Conservation (phyloP, 2,329 filamentous ascomycete species). For the Apiospora aurea region DNA sequence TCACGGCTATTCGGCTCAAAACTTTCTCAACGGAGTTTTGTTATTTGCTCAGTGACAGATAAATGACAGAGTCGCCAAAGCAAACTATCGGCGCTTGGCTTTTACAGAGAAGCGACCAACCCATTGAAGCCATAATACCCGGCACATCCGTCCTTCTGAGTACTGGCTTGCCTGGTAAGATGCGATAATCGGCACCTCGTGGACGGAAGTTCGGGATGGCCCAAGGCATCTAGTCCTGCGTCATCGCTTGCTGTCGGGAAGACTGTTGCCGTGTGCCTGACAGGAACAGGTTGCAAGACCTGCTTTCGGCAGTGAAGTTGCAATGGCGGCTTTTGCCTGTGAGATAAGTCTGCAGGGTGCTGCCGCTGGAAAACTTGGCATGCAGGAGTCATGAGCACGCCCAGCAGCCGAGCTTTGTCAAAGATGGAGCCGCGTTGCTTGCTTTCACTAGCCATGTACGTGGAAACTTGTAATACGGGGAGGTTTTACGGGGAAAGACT, state of each 20-base stretch:
- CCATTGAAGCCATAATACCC: not conserved
- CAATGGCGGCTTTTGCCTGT: not conserved
- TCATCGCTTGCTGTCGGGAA: not conserved
- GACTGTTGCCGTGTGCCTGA: not conserved
- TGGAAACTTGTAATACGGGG: not conserved
- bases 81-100: not conserved
- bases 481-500: not conserved
- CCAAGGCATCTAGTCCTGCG: not conserved
- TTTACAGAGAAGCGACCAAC: not conserved
- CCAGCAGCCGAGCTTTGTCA: not conserved
- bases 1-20: slow-evolving; percentile 4
- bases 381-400: slow-evolving; percentile 10
- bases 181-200: not conserved
- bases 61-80: not conserved
- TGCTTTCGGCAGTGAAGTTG: not conserved
- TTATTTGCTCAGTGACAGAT: not conserved
- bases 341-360: not conserved
- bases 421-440: slow-evolving; percentile 15
- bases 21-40: not conserved
- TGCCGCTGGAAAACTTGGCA: not conserved
- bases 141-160: not conserved
- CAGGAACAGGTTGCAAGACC: not conserved
- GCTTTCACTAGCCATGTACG: not conserved
- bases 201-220: too few species aligned
- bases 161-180: not conserved